These are phyloP conservation scores for Dioscorea zingiberensis DNA, from an alignment of 106 monocot genomes.

Conservation along the genomic window DNA sequence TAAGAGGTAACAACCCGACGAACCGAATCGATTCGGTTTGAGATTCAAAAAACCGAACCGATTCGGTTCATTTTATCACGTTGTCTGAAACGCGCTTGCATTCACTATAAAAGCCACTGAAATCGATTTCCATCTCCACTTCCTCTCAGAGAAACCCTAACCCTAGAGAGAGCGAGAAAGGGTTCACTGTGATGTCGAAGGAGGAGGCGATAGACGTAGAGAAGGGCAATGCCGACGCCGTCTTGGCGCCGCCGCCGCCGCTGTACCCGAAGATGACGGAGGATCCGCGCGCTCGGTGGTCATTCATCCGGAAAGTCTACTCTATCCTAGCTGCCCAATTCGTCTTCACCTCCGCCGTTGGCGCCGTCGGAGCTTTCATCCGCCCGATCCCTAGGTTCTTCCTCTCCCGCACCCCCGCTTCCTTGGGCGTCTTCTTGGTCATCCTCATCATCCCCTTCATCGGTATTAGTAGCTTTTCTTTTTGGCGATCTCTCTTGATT, in stretches of 20 bases:
- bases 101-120: too few relatives aligned
- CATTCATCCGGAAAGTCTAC: conserved; percentile 75
- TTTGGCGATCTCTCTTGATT: too few relatives aligned
- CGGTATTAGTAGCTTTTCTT: conserved; percentile 9
- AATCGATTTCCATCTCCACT: too few relatives aligned
- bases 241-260: background rate
- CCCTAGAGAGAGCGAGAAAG: background rate
- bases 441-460: conserved; percentile 60
- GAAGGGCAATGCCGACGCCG: conserved; percentile 13
- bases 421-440: conserved; percentile 57
- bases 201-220: background rate
- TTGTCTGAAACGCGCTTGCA: too few relatives aligned
- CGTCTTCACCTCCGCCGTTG: conserved; percentile 48
- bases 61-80: too few relatives aligned
- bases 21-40: too few relatives aligned
- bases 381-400: conserved; percentile 55
- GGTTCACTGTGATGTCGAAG: background rate
- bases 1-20: too few relatives aligned
- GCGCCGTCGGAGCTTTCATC: conserved; percentile 53
- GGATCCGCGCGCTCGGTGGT: conserved; percentile 60
- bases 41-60: too few relatives aligned
- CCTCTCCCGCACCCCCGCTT: conserved; percentile 20
- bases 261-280: conserved; percentile 77
- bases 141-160: background rate
- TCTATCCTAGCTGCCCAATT: conserved; percentile 57